A percentile compares a stretch with the other conserved stretches of the same genome.
Evolutionary conservation across 2,329 filamentous ascomycete species (phyloP).

Genomic region (Fusarium brachygibbosum): DNA sequence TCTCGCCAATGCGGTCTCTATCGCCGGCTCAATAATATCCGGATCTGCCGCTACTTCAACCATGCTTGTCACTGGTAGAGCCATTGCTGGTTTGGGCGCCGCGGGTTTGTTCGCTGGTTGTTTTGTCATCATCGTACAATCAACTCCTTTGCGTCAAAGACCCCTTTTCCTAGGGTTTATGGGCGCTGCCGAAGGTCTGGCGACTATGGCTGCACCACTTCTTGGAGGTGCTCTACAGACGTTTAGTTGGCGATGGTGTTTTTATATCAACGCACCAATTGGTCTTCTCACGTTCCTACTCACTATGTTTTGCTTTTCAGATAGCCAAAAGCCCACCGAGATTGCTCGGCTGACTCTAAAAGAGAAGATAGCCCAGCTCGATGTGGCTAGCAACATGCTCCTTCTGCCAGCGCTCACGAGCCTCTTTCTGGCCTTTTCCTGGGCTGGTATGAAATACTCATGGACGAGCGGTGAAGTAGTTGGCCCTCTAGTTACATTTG

Average conservation of each 20-base stretch:
- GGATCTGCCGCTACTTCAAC: slow-evolving; percentile 56
- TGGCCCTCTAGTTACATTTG: slow-evolving; percentile 2
- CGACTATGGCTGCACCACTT: slow-evolving; percentile 41
- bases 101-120: slow-evolving; percentile 58
- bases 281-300: slow-evolving; percentile 16
- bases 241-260: slow-evolving; percentile 55
- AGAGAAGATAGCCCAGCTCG: slow-evolving; percentile 24
- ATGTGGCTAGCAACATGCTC: slow-evolving; percentile 42
- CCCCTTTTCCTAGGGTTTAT: slow-evolving; percentile 20
- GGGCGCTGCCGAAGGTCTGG: slow-evolving; percentile 35
- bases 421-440: slow-evolving; percentile 62
- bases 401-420: slow-evolving; percentile 56
- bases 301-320: slow-evolving; percentile 7
- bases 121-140: slow-evolving; percentile 24
- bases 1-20: slow-evolving; percentile 57
- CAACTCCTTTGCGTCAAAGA: neutral
- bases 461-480: slow-evolving; percentile 52
- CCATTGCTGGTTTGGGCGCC: slow-evolving; percentile 59
- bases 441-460: slow-evolving; percentile 55
- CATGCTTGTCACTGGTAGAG: slow-evolving; percentile 62
- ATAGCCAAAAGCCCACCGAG: neutral
- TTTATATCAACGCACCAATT: slow-evolving; percentile 52
- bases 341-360: neutral
- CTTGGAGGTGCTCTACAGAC: slow-evolving; percentile 49
- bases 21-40: slow-evolving; percentile 61